These are phyloP conservation scores for Cladosporium oxysporum DNA, from an alignment of 2,329 filamentous ascomycete species.

Conservation along the genomic window DNA sequence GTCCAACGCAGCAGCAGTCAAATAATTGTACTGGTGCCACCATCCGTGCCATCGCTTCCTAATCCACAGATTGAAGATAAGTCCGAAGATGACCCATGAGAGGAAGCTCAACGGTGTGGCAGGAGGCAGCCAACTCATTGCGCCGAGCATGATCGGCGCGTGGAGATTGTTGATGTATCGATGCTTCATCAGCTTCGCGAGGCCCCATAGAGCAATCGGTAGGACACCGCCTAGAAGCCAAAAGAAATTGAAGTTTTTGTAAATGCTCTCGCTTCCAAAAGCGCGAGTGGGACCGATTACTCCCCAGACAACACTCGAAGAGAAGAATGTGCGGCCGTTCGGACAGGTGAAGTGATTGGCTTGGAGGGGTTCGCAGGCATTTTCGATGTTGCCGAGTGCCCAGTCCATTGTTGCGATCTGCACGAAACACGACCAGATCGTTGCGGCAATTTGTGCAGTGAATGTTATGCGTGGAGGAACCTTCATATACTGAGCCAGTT, in stretches of 20 bases:
- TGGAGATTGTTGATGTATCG: conserved; percentile 26
- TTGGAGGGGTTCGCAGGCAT: conserved; percentile 76
- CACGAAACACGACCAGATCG: conserved; percentile 73
- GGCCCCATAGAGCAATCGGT: conserved; percentile 73
- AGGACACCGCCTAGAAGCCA: conserved; percentile 76
- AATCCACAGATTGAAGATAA: conserved; percentile 77
- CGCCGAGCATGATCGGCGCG: conserved; percentile 74
- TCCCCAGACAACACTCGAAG: conserved; percentile 86
- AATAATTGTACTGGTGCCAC: conserved; percentile 95
- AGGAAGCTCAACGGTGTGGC: conserved; percentile 81
- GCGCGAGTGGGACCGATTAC: conserved; percentile 79
- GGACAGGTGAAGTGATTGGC: conserved; percentile 87
- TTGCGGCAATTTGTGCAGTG: conserved; percentile 74
- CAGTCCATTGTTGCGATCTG: conserved; percentile 86
- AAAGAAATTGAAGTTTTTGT: conserved; percentile 76
- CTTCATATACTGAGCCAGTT: conserved; percentile 87
- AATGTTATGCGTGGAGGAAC: conserved; percentile 79
- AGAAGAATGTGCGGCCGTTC: conserved; percentile 85
- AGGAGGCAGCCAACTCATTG: conserved; percentile 81
- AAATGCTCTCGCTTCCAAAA: conserved; percentile 74
- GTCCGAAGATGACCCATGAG: conserved; percentile 84
- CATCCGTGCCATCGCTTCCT: conserved; percentile 69
- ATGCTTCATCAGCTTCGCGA: conserved; percentile 39
- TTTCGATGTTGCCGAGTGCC: conserved; percentile 79
- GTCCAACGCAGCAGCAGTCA: conserved; percentile 78